Base-by-base conservation (phyloP, 805 yeast species). In the Hanseniaspora taiwanica region DNA sequence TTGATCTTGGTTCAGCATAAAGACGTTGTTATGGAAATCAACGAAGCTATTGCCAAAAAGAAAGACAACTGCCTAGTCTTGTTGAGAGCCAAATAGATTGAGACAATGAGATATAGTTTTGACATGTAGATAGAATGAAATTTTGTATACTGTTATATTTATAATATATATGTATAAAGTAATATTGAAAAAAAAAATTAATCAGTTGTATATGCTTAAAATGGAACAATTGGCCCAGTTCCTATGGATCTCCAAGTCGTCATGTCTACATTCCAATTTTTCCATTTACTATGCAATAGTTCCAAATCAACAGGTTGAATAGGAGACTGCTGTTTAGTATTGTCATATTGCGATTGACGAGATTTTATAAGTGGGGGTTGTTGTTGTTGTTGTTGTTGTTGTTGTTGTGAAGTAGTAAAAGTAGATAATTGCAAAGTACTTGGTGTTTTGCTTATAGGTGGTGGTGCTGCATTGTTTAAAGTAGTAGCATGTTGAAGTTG, bases 231-330 rank as follows among this genome's bases (percentile, higher is more conserved):
- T 3, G 82, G 78, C 2, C 86, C 86, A 39, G 70, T 62, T 1
- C 84, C 85, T 14, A 74, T 65, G 39, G 78, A 71, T 53, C 80
- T 69, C 96, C 96, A 87, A 12, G 56, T 50, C 20, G 83, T 69
- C 93, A 87, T 82, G 52, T 87, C 95, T 2, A 85, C 71, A 52
- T 80, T 84, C 86, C 87, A 87, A 37, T 74, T 76, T 47, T 76
- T 77, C 93, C 93, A 87, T 47, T 74, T 75, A 53, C 68, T 65
- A 47, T 87, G 59, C 49, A 74, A 76, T 21, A 6, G 25, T 10
- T 69, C 69, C 6, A 74, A 71, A 45, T 72, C 73, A 23, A 70
- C 53, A 39, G 66, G 65, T 34, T 58, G 52, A n/a, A 53, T 40
- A 32, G 59, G 53, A 21, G 47, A 40, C 40, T 48, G 39, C 19